Conservation (phyloP, 208 protist genomes). For the Phytomonas serpens region DNA sequence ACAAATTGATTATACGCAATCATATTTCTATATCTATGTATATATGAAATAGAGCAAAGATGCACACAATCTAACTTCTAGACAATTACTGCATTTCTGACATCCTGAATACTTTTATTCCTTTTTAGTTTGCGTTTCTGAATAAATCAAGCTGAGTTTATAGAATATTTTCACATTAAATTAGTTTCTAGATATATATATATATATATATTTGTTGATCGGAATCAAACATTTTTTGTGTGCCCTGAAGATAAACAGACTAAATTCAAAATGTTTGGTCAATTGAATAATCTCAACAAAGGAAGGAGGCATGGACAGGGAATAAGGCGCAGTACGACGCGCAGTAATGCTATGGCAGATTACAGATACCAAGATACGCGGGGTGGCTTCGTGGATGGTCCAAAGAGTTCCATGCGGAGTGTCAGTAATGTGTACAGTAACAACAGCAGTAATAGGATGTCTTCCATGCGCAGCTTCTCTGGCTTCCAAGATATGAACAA, state of each 20-base stretch:
- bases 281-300: not conserved
- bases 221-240: not conserved
- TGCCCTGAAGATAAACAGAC: not conserved
- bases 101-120: constrained; percentile 1
- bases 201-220: not conserved
- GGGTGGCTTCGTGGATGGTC: not conserved
- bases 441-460: not conserved
- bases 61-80: not conserved
- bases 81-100: not conserved
- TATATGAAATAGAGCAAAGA: not conserved
- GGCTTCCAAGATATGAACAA: not conserved
- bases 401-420: not conserved
- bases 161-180: constrained; percentile 2
- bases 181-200: constrained; percentile 11
- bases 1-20: not conserved
- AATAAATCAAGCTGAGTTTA: not conserved
- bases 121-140: constrained; percentile 6
- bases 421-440: not conserved
- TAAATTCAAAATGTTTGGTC: not conserved
- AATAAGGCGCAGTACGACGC: not conserved
- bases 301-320: not conserved
- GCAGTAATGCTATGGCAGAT: not conserved
- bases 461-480: not conserved
- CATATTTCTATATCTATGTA: not conserved
- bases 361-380: not conserved